Base-by-base conservation (phyloP, 805 yeast species). In the Suhomyces emberorum region DNA sequence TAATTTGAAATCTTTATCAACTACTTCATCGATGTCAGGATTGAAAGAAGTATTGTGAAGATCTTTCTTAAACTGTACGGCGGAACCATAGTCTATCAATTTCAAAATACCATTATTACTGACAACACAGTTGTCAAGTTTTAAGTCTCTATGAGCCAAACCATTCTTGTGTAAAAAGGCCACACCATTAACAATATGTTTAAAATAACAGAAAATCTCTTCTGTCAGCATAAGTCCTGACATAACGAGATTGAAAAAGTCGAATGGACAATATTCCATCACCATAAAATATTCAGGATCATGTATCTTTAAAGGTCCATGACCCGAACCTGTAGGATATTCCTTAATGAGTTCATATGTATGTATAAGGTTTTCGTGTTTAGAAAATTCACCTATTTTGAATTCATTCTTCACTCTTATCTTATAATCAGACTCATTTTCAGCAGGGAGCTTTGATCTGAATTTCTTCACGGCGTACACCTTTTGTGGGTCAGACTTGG, bases 211-310 rank as follows among this genome's bases (percentile, higher is more conserved):
- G 34, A 70, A 73, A 4, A 83, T 70, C 59, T 89, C 96, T 18
- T 72, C 67, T 23, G 71, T 68, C 11, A 77, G 64, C 88, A 88
- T 81, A 38, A 80, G 61, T 2, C 91, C 95, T 29, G 85, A 74
- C 97, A 91, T 91, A 21, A 91, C 96, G 35, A 91, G 72, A 30
- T 93, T 86, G 61, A 91, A 91, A 54, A 91, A 87, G 63, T 91
- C 98, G 57, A 74, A 88, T 2, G 88, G 91, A 37, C 95, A 85
- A 57, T 83, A 91, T 55, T 91, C 97, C 95, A 93, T 89, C 23
- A 91, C 83, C 44, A 91, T 85, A 39, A 76, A 74, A 53, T 76
- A 67, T 32, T 66, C 70, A 2, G 55, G 42, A 14, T 50, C 59
- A 10, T 46, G 12, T 25, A 31, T 28, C 43, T 48, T 39, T 16